Evolutionary conservation across 495 filamentous ascomycete genomes (phyloP), one percentile per base, ranked within the genome.

Genomic region (Staphylotrichum longicolle): DNA sequence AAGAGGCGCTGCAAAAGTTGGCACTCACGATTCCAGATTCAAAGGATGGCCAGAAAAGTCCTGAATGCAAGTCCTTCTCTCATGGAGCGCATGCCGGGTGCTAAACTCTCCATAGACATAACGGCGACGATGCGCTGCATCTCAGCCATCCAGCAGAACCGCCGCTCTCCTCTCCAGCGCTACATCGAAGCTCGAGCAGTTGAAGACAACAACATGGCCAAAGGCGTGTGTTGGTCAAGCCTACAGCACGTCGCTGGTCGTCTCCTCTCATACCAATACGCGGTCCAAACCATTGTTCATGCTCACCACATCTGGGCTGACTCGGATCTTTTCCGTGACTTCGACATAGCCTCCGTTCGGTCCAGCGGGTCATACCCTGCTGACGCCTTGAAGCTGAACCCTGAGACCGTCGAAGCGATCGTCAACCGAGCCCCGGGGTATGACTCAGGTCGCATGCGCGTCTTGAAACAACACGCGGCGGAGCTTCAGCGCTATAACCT

Each of bases 281-380:
- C 63, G 0, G 63, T 51, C 3, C 33, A 66, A 12, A 35, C 35
- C 6, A 7, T 34, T 2, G 45, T 66, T 33, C 5, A 35, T 3
- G 63, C 63, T 3, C 50, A 54, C 8, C 60, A 56, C 45, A 27
- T 39, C 0, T 66, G 64, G 64, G 54, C 62, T 9, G 50, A 59
- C 33, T 55, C 64, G 0, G 42, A 63, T 2, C 60, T 66, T 7
- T 66, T 66, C 15, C 55, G 55, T 2, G 52, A 57, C n/a, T 48
- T 47, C 7, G 49, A 9, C 2, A 56, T 66, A 11, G 5, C 44
- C 7, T 54, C 56, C 15, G 0, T 66, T 33, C 63, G 54, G 0
- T 63, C 60, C 0, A 55, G 50, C 9, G 32, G 37, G 6, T 34
- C 49, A 3, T 56, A 59, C 40, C 47, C 54, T 2, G 39, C 12